Evolutionary conservation across 257 asterid species (phyloP).

Genomic region (Solanum sitiens): DNA sequence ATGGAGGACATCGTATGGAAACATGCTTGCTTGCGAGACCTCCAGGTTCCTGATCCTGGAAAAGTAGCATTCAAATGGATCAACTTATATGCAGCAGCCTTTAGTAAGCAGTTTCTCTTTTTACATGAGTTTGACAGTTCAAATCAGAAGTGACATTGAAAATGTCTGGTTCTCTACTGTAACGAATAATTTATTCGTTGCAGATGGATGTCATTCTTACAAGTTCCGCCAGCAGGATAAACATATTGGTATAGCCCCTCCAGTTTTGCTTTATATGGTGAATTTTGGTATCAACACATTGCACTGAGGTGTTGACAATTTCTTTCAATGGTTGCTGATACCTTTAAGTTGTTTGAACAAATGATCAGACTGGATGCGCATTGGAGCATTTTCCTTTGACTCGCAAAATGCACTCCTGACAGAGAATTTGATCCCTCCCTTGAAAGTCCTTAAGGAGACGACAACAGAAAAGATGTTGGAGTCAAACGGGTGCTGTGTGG

Average conservation of each 20-base stretch:
- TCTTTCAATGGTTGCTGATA: background rate
- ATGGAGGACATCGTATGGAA: slow-evolving; percentile 81
- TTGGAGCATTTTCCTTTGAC: slow-evolving; percentile 74
- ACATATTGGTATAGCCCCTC: slow-evolving; percentile 59
- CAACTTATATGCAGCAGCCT: slow-evolving; percentile 70
- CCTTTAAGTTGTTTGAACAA: background rate
- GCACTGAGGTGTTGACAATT: background rate
- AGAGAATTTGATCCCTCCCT: slow-evolving; percentile 37
- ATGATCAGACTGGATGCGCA: slow-evolving; percentile 80
- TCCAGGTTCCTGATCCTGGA: slow-evolving; percentile 81
- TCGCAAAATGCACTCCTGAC: slow-evolving; percentile 62
- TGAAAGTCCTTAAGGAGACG: slow-evolving; percentile 28
- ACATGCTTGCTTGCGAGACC: slow-evolving; percentile 81
- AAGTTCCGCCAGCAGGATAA: slow-evolving; percentile 75
- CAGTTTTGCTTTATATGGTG: background rate
- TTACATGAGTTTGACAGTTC: background rate
- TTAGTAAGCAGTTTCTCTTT: slow-evolving; percentile 41
- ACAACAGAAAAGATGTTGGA: slow-evolving; percentile 32
- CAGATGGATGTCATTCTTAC: slow-evolving; percentile 96
- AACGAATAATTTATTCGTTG: slow-evolving; percentile 8
- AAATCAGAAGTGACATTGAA: background rate
- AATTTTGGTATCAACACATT: background rate
- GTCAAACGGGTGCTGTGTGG: slow-evolving; percentile 40
- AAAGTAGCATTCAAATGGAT: slow-evolving; percentile 60
- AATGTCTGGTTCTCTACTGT: background rate